phyloP scores from a whole-genome alignment of 75 land plant species.

The Chamaecyparis obtusa region DNA sequence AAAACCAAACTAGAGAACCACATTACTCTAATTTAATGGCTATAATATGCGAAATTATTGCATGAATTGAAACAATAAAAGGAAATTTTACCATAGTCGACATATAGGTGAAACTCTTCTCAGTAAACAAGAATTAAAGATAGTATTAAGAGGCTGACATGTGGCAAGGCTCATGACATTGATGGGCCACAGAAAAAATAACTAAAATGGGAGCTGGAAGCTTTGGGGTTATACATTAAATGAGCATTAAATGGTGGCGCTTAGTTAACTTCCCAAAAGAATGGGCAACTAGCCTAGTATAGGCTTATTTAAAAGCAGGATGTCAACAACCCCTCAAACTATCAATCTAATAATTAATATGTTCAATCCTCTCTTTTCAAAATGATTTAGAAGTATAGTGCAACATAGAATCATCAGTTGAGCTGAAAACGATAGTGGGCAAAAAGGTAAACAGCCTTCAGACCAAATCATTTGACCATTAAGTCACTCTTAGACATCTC shows the following conservation, averaged over 20 bases:
- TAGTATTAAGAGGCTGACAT: neutral
- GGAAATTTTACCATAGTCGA: neutral
- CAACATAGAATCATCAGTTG: neutral
- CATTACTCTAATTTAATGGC: neutral
- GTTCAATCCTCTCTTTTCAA: neutral
- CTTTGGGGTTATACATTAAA: neutral
- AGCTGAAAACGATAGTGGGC: neutral
- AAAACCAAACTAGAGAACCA: neutral
- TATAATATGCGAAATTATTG: neutral
- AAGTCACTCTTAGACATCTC: neutral
- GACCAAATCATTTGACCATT: neutral
- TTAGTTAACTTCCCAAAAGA: too few species aligned
- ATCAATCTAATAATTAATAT: neutral
- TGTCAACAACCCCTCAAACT: neutral
- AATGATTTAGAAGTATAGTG: neutral
- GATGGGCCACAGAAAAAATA: neutral
- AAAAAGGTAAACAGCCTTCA: neutral
- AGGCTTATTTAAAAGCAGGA: neutral
- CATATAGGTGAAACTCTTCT: neutral
- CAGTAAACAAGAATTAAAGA: neutral
- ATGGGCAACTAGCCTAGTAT: neutral
- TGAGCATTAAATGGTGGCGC: neutral
- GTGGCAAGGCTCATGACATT: neutral
- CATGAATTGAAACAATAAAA: neutral
- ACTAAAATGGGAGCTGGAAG: neutral